Evolutionary conservation across 805 yeast species (phyloP), one percentile per base, ranked within the genome.

Genomic region (Barnettozyma sucrosica): DNA sequence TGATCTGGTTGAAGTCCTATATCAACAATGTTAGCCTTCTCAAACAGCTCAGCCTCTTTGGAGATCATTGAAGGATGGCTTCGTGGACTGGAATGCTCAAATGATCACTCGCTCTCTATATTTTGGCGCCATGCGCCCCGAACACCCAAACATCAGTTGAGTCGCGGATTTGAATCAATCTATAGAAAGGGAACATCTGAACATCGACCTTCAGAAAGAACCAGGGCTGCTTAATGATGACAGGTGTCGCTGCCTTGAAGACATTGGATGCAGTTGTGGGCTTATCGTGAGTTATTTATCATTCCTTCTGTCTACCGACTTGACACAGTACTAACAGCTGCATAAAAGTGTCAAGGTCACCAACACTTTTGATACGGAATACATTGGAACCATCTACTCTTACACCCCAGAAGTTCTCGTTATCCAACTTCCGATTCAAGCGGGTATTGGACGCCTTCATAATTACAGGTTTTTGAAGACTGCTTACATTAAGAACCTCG

Each of bases 381-480:
- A 80, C 45, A 69, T 71, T n/a, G 95, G 93, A 1, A 67, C 73
- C 28, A 73, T 86, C 34, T 82, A 80, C 61, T 74, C 89, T 9
- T 82, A 76, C 61, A 76, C 79, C 7, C 72, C 70, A 46, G 66
- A 53, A 28, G 61, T 70, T 1, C 52, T 71, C 1, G 65, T 70
- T 48, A 67, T 62, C 3, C 61, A 59, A 38, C 26, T 53, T 2
- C 49, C 56, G 3, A 21, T 38, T 0, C 43, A 36, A 7, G 44
- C 48, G 1, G 46, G 48, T 1, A 37, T 43, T 2, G 55, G 54
- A 2, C 34, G 48, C 2, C 39, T 58, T 5, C 58, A 45, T 51
- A 58, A 62, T 30, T 81, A 76, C 62, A 72, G 76, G 50, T 66
- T 83, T 42, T 66, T 84, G 45, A 81, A 80, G 58, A 70, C 79